These are phyloP conservation scores for Hibiscus syriacus DNA, from an alignment of 345 rosid genomes.

Conservation along the genomic window DNA sequence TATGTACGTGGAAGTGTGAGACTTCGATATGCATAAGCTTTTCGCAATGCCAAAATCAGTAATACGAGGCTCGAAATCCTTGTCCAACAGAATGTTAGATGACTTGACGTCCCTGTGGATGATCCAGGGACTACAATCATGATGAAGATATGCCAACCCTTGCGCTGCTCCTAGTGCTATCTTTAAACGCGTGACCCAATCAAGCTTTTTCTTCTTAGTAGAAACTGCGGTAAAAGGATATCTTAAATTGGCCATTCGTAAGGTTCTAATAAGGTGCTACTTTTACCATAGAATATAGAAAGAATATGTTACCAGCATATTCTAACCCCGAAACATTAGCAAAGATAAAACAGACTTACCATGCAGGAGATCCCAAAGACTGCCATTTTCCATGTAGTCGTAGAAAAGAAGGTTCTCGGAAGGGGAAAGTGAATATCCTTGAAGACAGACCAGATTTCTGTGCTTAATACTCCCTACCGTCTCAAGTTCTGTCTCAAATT, in stretches of 20 bases:
- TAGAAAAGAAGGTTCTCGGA: slow-evolving; percentile 89
- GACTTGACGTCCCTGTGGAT: slow-evolving; percentile 95
- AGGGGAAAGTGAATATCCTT: slow-evolving; percentile 77
- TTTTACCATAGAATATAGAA: background rate
- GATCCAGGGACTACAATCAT: slow-evolving; percentile 92
- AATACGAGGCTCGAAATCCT: slow-evolving; percentile 83
- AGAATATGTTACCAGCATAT: background rate
- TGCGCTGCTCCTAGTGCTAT: slow-evolving; percentile 92
- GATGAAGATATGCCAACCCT: slow-evolving; percentile 89
- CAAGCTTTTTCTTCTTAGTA: slow-evolving; percentile 72
- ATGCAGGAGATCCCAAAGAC: slow-evolving; percentile 95
- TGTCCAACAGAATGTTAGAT: slow-evolving; percentile 78
- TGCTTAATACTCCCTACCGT: slow-evolving; percentile 90
- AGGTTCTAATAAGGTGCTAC: background rate
- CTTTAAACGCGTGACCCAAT: slow-evolving; percentile 74
- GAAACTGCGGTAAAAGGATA: slow-evolving; percentile 38
- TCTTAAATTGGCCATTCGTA: background rate
- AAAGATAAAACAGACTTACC: slow-evolving; percentile 34
- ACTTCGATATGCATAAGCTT: slow-evolving; percentile 66
- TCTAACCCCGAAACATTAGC: background rate
- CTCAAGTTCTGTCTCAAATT: slow-evolving; percentile 86
- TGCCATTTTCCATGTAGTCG: slow-evolving; percentile 96
- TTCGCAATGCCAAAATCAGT: slow-evolving; percentile 98
- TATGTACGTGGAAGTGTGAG: slow-evolving; percentile 73
- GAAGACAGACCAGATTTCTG: slow-evolving; percentile 84